These are phyloP conservation scores for Bruguiera sexangula DNA, from an alignment of 345 rosid genomes.

Conservation along the genomic window DNA sequence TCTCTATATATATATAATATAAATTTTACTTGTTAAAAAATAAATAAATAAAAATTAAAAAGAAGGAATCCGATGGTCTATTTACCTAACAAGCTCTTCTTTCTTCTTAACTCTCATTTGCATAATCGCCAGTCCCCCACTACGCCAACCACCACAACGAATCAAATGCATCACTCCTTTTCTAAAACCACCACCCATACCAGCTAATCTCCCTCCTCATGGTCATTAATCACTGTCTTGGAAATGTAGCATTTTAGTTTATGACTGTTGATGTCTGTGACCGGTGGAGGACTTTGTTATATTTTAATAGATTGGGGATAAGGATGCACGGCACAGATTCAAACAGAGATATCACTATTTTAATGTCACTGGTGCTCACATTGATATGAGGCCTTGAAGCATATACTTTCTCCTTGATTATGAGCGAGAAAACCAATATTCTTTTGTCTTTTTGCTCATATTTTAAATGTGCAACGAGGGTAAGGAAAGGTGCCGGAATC, in stretches of 20 bases:
- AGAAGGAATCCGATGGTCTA: constrained; percentile 16
- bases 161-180: constrained; percentile 12
- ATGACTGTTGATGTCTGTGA: background rate
- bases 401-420: constrained; percentile 2
- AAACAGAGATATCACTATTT: constrained; percentile 3
- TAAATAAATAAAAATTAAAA: too few species aligned
- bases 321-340: constrained; percentile 15
- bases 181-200: constrained; percentile 23
- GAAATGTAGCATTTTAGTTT: background rate
- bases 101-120: background rate
- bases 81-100: constrained; percentile 9
- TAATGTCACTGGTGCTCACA: background rate
- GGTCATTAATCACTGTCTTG: background rate
- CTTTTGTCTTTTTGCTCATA: background rate
- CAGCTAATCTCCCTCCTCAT: constrained; percentile 16
- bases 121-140: background rate
- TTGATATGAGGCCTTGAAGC: background rate
- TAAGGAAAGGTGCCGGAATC: too few species aligned
- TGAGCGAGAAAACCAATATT: background rate
- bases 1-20: too few species aligned
- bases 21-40: too few species aligned
- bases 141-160: constrained; percentile 2
- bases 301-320: constrained; percentile 20
- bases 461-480: background rate
- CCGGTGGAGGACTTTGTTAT: background rate